phyloP scores from a whole-genome alignment of 768 basidiomycete genomes.

The Chalciporus pseudorubinellus region DNA sequence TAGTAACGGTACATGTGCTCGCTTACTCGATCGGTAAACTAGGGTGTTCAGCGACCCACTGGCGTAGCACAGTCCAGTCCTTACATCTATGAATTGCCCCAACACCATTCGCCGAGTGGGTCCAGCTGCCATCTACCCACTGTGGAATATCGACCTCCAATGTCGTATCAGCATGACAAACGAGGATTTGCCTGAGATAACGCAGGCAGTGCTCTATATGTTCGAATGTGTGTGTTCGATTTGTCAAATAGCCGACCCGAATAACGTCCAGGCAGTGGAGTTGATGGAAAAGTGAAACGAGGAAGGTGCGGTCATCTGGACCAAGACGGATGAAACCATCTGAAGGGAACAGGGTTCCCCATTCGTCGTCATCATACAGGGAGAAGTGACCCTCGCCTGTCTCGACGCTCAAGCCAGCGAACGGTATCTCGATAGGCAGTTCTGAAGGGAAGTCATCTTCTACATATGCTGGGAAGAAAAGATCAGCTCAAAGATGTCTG shows the following conservation, averaged over 20 bases:
- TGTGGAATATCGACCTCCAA: constrained; percentile 35
- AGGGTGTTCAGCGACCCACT: constrained; percentile 28
- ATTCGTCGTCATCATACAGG: constrained; percentile 35
- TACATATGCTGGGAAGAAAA: constrained; percentile 21
- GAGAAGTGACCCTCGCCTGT: constrained; percentile 27
- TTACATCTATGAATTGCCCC: constrained; percentile 32
- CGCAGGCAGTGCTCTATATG: constrained; percentile 40
- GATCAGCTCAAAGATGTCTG: background rate
- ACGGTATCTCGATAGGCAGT: constrained; percentile 30
- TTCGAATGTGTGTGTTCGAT: constrained; percentile 20
- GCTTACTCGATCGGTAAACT: constrained; percentile 23
- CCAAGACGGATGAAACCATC: constrained; percentile 36
- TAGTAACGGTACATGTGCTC: background rate
- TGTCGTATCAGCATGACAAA: constrained; percentile 40
- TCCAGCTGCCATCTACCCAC: constrained; percentile 19
- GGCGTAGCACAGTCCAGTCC: constrained; percentile 34
- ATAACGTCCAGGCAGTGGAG: constrained; percentile 45
- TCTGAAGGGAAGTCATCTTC: constrained; percentile 32
- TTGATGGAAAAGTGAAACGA: constrained; percentile 44
- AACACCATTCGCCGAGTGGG: constrained; percentile 30
- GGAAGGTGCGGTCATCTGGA: constrained; percentile 33
- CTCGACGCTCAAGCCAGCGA: constrained; percentile 27
- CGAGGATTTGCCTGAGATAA: constrained; percentile 37
- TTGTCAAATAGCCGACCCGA: constrained; percentile 28
- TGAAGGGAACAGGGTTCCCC: constrained; percentile 35